These are phyloP conservation scores for Cladosporium sphaerospermum DNA, from an alignment of 2,329 filamentous ascomycete genomes.

Conservation along the genomic window DNA sequence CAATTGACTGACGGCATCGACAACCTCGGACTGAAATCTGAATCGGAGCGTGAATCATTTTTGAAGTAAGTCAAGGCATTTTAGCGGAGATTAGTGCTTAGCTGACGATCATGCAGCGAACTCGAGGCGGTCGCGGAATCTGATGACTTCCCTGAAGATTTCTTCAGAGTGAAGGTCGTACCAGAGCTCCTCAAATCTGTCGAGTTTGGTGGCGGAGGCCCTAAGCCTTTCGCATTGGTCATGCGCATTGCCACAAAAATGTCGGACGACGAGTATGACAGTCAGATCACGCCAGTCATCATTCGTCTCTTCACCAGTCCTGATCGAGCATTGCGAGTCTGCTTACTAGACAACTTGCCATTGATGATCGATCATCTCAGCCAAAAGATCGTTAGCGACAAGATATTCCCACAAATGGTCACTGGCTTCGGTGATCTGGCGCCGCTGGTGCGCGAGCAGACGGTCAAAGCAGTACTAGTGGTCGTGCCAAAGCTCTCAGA, in stretches of 20 bases:
- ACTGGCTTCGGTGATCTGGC: constrained; percentile 90
- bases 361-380: constrained; percentile 85
- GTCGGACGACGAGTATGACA: constrained; percentile 81
- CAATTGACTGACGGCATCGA: constrained; percentile 90
- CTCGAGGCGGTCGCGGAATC: constrained; percentile 66
- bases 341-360: constrained; percentile 79
- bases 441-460: constrained; percentile 89
- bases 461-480: constrained; percentile 84
- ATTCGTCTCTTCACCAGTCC: constrained; percentile 84
- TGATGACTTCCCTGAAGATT: constrained; percentile 94
- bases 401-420: constrained; percentile 94
- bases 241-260: constrained; percentile 88
- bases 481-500: constrained; percentile 88
- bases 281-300: constrained; percentile 76
- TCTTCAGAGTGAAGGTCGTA: constrained; percentile 94
- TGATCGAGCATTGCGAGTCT: constrained; percentile 86
- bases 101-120: constrained; percentile 45
- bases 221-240: constrained; percentile 80
- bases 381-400: constrained; percentile 87
- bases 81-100: not conserved
- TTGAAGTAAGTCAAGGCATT: constrained; percentile 50
- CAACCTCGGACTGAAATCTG: constrained; percentile 80
- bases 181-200: constrained; percentile 96
- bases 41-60: constrained; percentile 77
- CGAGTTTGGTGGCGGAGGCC: constrained; percentile 94